These are phyloP conservation scores for Syzygium aqueum DNA, from an alignment of 345 rosid species.

Conservation along the genomic window DNA sequence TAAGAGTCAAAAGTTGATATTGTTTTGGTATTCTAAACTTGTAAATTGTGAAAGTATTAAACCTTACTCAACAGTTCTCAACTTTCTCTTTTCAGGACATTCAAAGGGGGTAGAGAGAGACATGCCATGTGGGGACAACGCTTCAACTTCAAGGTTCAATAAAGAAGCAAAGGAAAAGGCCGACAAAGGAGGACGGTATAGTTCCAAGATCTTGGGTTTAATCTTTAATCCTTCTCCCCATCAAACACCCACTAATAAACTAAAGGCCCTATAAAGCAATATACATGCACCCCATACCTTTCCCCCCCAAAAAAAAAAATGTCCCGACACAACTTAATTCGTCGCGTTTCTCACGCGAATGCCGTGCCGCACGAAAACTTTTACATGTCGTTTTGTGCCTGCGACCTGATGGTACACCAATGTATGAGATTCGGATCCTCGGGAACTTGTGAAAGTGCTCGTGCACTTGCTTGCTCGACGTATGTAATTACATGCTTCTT, in stretches of 20 bases:
- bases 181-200: background rate
- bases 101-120: background rate
- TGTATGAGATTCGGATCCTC: background rate
- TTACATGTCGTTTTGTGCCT: background rate
- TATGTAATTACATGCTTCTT: background rate
- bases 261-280: background rate
- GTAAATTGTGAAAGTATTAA: background rate
- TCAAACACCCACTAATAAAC: background rate
- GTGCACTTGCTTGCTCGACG: fast-evolving
- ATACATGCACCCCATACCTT: background rate
- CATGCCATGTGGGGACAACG: background rate
- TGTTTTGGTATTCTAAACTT: background rate
- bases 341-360: background rate
- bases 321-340: background rate
- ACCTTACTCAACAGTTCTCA: background rate
- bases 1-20: too few species aligned
- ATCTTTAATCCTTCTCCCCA: background rate
- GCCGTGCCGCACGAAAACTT: background rate
- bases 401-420: background rate
- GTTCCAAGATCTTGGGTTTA: background rate
- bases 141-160: background rate
- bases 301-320: background rate
- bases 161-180: background rate
- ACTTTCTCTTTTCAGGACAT: background rate
- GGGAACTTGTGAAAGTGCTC: background rate